Evolutionary conservation across 805 yeast genomes (phyloP).

Genomic region (Wickerhamiella vanderwaltii): DNA sequence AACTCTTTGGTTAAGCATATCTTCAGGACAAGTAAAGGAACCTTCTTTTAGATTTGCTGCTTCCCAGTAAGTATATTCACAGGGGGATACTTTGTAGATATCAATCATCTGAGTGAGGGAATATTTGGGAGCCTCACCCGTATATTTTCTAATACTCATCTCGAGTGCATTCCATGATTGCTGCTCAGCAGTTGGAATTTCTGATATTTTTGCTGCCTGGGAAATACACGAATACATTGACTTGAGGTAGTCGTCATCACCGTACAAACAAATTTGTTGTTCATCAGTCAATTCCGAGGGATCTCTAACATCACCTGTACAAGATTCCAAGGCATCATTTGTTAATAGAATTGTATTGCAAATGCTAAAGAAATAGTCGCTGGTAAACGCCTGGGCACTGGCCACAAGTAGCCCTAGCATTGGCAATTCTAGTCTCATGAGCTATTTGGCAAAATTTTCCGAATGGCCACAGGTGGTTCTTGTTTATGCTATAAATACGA

Average conservation of each 20-base stretch:
- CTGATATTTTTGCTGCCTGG: conserved; percentile 4
- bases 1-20: conserved; percentile 1
- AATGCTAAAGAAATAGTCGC: conserved; percentile 11
- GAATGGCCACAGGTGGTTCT: too few relatives aligned
- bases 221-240: conserved; percentile 6
- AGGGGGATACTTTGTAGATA: neutral
- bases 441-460: too few relatives aligned
- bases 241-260: conserved; percentile 2
- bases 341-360: conserved; percentile 10
- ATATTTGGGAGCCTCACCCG: neutral
- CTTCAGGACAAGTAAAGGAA: neutral
- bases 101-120: neutral
- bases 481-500: too few relatives aligned
- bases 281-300: neutral
- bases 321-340: conserved; percentile 3
- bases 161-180: conserved; percentile 12
- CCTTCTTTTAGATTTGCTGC: neutral
- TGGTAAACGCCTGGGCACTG: conserved; percentile 12
- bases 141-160: conserved; percentile 1
- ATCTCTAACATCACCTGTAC: conserved; percentile 1
- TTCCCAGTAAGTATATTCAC: neutral
- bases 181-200: neutral
- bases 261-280: conserved; percentile 6
- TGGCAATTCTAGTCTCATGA: too few relatives aligned
- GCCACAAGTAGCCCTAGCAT: too few relatives aligned